phyloP scores from a whole-genome alignment of 2,329 filamentous ascomycete species.

The Elsinoe fawcettii region DNA sequence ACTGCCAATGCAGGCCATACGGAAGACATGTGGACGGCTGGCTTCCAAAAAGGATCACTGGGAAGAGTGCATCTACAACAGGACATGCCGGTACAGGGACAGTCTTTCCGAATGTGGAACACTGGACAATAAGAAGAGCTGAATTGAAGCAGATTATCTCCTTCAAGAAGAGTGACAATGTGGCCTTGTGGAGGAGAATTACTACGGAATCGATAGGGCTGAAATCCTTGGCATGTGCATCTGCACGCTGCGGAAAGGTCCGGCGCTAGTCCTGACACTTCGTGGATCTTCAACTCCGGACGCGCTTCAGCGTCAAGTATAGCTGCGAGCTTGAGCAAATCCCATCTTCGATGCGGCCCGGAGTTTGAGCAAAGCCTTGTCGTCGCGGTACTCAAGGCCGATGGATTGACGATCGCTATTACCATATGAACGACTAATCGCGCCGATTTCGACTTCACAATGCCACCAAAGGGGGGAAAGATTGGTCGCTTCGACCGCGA shows the following conservation, averaged over 20 bases:
- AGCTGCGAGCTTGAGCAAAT: constrained; percentile 9
- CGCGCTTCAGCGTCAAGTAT: background rate
- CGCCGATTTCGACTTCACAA: background rate
- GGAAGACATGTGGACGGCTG: too few relatives aligned
- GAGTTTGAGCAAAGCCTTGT: background rate
- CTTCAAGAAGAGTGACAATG: too few relatives aligned
- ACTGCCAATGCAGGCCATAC: too few relatives aligned
- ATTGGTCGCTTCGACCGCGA: constrained; percentile 42
- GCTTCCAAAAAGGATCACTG: too few relatives aligned
- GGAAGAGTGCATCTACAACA: too few relatives aligned
- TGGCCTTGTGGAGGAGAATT: too few relatives aligned
- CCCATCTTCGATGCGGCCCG: background rate
- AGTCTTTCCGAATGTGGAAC: too few relatives aligned
- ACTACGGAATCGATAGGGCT: too few relatives aligned
- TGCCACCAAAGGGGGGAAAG: constrained; percentile 24
- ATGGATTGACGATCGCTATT: background rate
- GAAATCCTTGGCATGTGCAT: background rate
- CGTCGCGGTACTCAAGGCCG: background rate
- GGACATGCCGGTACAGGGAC: too few relatives aligned
- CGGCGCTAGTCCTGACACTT: background rate
- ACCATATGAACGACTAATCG: background rate
- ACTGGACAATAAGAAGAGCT: too few relatives aligned
- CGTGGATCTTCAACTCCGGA: constrained; percentile 4
- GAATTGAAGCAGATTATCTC: too few relatives aligned
- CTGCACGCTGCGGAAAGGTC: background rate